Evolutionary conservation across 2,329 filamentous ascomycete species (phyloP).

Genomic region (Clarireedia paspali): DNA sequence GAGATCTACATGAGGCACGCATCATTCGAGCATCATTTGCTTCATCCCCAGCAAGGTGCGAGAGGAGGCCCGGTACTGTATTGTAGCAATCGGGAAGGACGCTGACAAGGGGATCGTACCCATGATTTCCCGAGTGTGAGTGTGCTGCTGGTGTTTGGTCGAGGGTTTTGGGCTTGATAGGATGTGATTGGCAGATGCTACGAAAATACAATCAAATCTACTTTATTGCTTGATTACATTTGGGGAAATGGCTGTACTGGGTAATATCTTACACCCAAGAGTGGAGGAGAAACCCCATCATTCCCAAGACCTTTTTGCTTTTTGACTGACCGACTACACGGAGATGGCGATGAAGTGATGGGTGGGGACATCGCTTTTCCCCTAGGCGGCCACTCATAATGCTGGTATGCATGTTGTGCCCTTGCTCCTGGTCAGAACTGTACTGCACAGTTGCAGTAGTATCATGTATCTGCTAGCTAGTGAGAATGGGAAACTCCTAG

Average conservation of each 20-base stretch:
- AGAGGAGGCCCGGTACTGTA: neutral
- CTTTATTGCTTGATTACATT: neutral
- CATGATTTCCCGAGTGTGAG: neutral
- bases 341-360: conserved; percentile 4
- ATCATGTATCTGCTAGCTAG: too few relatives aligned
- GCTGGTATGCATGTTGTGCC: neutral
- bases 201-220: conserved; percentile 1
- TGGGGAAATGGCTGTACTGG: neutral
- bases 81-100: conserved; percentile 1
- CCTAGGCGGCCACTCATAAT: conserved; percentile 5
- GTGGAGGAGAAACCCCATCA: too few relatives aligned
- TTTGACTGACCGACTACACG: conserved; percentile 3
- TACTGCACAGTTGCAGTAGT: too few relatives aligned
- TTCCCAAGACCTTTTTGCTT: too few relatives aligned
- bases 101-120: neutral
- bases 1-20: neutral
- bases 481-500: neutral
- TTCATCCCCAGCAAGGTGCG: neutral
- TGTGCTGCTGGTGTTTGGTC: neutral
- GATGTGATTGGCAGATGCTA: conserved; percentile 2
- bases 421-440: neutral
- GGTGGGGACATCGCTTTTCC: neutral
- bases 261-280: too few relatives aligned
- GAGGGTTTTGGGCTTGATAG: neutral
- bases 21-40: neutral